Base-by-base conservation (phyloP, 805 yeast genomes). In the Teunomyces stri region DNA sequence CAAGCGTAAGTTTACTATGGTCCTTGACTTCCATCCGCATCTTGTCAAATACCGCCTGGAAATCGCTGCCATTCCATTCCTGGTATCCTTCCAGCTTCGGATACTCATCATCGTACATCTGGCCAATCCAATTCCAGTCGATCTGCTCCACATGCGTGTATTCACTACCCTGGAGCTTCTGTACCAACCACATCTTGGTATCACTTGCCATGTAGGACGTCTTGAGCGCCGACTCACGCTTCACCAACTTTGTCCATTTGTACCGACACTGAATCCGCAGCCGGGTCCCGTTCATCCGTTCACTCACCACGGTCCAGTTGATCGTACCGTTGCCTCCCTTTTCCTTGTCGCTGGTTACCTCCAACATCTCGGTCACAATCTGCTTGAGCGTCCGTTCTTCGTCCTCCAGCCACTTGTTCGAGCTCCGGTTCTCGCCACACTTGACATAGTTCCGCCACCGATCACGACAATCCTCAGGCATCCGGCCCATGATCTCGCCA, bases 401-500 rank as follows among this genome's bases (percentile, higher is more conserved):
- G 30, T 78, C 81, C 1, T 65, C 60, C 0, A 85, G 71, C 98
- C 98, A 91, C 61, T 86, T 88, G 63, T 87, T 87, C 43, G 80
- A 77, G 6, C 83, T 81, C 53, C 97, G 75, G 46, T 80, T 80
- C 13, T 74, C 74, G 20, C 97, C 97, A 70, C 97, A 92, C 65
- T 91, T 91, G 52, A 91, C 87, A 62, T 91, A 92, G 63, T 92
- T 92, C 65, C 98, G 77, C 96, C 96, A 92, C 57, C 98, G 76
- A 64, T 92, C 98, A 56, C 98, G 78, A 65, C 97, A 91, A 68
- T 92, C 98, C 61, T 92, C 98, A 0, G 98, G 97, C 98, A 92
- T 92, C 58, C 98, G 75, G 11, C 87, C 89, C 80, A 92, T 74
- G 6, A 73, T 70, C 45, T 77, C 77, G 6, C 97, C 97, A 50